Evolutionary conservation across 306 rosid genomes (phyloP).

Genomic region (Medicago lupulina): DNA sequence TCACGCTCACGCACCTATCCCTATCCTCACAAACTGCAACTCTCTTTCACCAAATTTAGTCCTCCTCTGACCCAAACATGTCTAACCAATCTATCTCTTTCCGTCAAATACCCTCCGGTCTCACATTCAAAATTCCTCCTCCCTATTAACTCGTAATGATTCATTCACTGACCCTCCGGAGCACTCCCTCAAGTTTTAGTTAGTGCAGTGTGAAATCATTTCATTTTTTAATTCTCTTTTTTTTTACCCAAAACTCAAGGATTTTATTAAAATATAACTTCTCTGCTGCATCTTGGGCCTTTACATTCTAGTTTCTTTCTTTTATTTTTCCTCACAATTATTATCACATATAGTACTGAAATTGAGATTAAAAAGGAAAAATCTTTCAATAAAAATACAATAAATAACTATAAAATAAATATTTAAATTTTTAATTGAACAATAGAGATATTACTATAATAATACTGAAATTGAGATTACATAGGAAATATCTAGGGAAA

Average conservation of each 20-base stretch:
- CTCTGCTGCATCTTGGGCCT: too few relatives aligned
- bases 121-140: conserved; percentile 4
- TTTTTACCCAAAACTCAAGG: background rate
- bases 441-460: too few relatives aligned
- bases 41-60: background rate
- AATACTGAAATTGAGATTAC: too few relatives aligned
- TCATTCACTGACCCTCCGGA: background rate
- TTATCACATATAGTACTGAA: too few relatives aligned
- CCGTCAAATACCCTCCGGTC: background rate
- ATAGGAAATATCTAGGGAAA: too few relatives aligned
- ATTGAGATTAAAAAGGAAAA: too few relatives aligned
- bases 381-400: too few relatives aligned
- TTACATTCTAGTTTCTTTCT: too few relatives aligned
- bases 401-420: too few relatives aligned
- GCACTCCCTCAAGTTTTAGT: background rate
- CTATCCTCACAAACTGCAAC: background rate
- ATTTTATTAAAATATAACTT: too few relatives aligned
- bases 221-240: background rate
- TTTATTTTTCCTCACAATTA: too few relatives aligned
- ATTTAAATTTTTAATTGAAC: too few relatives aligned
- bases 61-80: background rate
- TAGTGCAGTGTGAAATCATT: background rate
- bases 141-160: background rate
- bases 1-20: background rate
- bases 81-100: background rate